Conservation (phyloP, 805 yeast genomes). For the Nakazawaea pomicola region DNA sequence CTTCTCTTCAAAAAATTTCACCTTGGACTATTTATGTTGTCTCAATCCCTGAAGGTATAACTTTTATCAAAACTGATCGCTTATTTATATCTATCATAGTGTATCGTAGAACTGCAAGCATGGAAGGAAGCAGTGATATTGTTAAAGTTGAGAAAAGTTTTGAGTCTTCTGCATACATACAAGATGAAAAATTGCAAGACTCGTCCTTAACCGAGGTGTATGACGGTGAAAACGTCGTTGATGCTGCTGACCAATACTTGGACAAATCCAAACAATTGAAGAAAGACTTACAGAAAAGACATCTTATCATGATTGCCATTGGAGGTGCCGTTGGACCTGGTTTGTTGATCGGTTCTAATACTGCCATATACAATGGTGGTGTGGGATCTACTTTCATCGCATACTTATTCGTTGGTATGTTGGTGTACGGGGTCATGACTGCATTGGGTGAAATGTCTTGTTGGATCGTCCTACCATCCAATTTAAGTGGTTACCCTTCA, state of each 20-base stretch:
- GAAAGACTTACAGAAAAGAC: slow-evolving; percentile 42
- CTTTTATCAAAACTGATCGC: too few species aligned
- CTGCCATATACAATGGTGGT: slow-evolving; percentile 65
- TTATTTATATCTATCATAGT: too few species aligned
- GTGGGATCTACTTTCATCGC: slow-evolving; percentile 61
- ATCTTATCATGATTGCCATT: slow-evolving; percentile 60
- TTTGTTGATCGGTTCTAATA: slow-evolving; percentile 70
- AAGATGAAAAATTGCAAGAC: not conserved
- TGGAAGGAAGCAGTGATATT: not conserved
- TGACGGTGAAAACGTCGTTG: not conserved
- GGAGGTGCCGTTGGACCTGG: slow-evolving; percentile 87
- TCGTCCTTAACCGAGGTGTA: not conserved
- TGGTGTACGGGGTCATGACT: slow-evolving; percentile 61
- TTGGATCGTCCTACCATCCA: slow-evolving; percentile 47
- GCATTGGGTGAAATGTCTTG: slow-evolving; percentile 55
- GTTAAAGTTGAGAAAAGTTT: not conserved
- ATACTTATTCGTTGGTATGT: slow-evolving; percentile 61
- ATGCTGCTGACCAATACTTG: not conserved
- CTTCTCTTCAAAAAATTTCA: not conserved
- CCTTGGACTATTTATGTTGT: not conserved
- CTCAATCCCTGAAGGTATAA: too few species aligned
- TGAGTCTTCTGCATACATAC: not conserved
- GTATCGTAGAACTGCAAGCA: too few species aligned
- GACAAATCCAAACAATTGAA: slow-evolving; percentile 23
- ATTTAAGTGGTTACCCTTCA: slow-evolving; percentile 50